Evolutionary conservation across 2,329 filamentous ascomycete species (phyloP), one percentile per base, ranked within the genome.

Genomic region (Rutstroemia sp.): DNA sequence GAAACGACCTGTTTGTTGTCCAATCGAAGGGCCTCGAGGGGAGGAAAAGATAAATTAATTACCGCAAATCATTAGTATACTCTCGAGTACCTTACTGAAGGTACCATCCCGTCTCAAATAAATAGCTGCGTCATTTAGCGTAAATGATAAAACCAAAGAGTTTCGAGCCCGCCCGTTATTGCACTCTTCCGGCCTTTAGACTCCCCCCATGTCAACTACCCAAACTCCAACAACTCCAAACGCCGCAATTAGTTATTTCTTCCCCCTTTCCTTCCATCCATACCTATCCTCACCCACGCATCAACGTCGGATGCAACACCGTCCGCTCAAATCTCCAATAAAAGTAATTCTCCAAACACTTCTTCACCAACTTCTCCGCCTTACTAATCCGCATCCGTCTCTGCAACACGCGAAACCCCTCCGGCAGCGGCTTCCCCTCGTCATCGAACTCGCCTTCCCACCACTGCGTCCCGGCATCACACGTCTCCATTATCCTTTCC

Each of bases 291-390:
- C 17, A 52, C 10, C 51, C 42, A 10, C 10, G 17, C 42, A 42
- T 30, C 34, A 54, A 40, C 10, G 16, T 14, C 14, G n/a, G 30
- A 54, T 54, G 34, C 8, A 45, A 23, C 5, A 16, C 5, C 2
- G 14, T 34, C 2, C 44, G 44, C 0, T n/a, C n/a, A 2, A 56
- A 16, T 34, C 53, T 56, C 53, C 47, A 56, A 23, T 21, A 45
- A 21, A 45, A 34, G 14, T 51, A 56, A 45, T 56, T 56, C 25
- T 56, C 53, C 19, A 56, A 10, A 7, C 14, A 16, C 27, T 56
- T 51, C 25, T 30, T 19, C 0, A 51, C 47, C 9, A 45, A 10
- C 1, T 3, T 17, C 39, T 36, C 3, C 14, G 47, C 53, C 47
- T 45, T 56, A 10, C 19, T 2, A 1, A 51, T 2, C 14, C 30